phyloP scores from a whole-genome alignment of 192 early-diverging fungal species.

The Entomortierella lignicola region DNA sequence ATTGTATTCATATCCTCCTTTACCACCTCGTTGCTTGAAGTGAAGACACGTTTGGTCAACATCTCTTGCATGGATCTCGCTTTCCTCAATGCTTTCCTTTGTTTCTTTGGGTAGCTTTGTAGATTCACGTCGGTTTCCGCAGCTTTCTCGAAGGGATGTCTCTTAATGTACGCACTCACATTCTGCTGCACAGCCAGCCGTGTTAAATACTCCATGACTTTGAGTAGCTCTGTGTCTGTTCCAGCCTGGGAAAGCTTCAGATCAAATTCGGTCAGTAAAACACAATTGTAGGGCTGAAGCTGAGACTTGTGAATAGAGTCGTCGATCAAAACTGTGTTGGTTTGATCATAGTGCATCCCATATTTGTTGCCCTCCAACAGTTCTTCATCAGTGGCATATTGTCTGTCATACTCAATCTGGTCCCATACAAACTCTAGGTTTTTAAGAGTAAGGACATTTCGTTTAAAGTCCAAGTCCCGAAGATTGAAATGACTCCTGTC shows the following conservation, averaged over 20 bases:
- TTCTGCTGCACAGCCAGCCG: slow-evolving; percentile 48
- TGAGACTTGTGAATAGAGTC: slow-evolving; percentile 61
- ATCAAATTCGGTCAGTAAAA: slow-evolving; percentile 56
- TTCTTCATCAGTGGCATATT: neutral
- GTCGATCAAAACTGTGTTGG: slow-evolving; percentile 66
- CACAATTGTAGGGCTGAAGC: slow-evolving; percentile 63
- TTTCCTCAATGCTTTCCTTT: neutral
- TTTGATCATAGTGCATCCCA: slow-evolving; percentile 44
- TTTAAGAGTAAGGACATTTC: slow-evolving; percentile 67
- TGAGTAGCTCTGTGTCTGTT: slow-evolving; percentile 55
- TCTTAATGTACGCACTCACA: slow-evolving; percentile 57
- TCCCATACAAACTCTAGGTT: slow-evolving; percentile 69
- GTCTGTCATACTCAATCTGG: slow-evolving; percentile 38
- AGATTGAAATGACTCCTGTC: slow-evolving; percentile 63
- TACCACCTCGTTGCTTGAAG: too few species aligned
- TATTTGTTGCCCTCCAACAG: neutral
- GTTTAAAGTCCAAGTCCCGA: slow-evolving; percentile 40
- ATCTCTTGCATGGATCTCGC: neutral
- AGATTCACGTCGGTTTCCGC: too few species aligned
- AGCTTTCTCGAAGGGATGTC: slow-evolving; percentile 46
- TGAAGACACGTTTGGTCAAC: too few species aligned
- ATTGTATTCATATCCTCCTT: too few species aligned
- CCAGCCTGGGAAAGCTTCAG: neutral
- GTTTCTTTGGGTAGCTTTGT: too few species aligned
- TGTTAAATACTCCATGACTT: slow-evolving; percentile 56